phyloP scores from a whole-genome alignment of 805 yeast genomes.

The Myxozyma lipomycoides region DNA sequence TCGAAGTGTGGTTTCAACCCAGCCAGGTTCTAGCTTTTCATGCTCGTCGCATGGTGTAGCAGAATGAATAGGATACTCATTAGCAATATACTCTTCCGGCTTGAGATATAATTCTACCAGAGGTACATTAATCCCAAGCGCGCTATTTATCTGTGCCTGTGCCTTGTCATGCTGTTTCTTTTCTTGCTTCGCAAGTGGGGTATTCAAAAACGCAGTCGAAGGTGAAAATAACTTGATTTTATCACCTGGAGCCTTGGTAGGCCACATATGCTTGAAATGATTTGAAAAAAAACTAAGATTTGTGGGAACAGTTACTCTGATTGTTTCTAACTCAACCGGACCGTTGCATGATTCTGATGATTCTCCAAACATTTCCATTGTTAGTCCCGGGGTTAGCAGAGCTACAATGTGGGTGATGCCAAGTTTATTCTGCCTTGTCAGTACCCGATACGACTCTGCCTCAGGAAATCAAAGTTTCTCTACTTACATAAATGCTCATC shows the following conservation, averaged over 20 bases:
- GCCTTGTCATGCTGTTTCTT: slow-evolving; percentile 41
- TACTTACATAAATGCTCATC: slow-evolving; percentile 41
- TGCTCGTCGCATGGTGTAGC: slow-evolving; percentile 20
- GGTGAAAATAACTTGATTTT: slow-evolving; percentile 53
- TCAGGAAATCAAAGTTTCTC: neutral
- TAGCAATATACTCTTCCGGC: slow-evolving; percentile 45
- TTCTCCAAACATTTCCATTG: slow-evolving; percentile 44
- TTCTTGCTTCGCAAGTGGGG: slow-evolving; percentile 57
- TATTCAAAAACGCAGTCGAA: slow-evolving; percentile 51
- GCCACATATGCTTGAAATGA: slow-evolving; percentile 45
- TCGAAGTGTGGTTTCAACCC: slow-evolving; percentile 53
- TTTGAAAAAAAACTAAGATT: slow-evolving; percentile 42
- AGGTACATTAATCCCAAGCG: neutral
- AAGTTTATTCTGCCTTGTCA: slow-evolving; percentile 39
- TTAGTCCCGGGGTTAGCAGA: slow-evolving; percentile 63
- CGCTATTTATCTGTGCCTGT: slow-evolving; percentile 31
- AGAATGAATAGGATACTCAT: slow-evolving; percentile 62
- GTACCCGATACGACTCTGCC: neutral
- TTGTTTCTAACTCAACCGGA: too few relatives aligned
- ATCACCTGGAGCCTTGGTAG: slow-evolving; percentile 63
- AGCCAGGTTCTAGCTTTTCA: slow-evolving; percentile 37
- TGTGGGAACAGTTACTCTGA: too few relatives aligned
- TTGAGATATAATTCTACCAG: slow-evolving; percentile 52
- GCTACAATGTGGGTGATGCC: slow-evolving; percentile 54
- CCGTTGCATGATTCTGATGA: too few relatives aligned